A percentile compares a stretch with the other conserved stretches of the same genome.
Conservation (phyloP, 1,284 basidiomycete genomes). For the Cutaneotrichosporon mucoides region DNA sequence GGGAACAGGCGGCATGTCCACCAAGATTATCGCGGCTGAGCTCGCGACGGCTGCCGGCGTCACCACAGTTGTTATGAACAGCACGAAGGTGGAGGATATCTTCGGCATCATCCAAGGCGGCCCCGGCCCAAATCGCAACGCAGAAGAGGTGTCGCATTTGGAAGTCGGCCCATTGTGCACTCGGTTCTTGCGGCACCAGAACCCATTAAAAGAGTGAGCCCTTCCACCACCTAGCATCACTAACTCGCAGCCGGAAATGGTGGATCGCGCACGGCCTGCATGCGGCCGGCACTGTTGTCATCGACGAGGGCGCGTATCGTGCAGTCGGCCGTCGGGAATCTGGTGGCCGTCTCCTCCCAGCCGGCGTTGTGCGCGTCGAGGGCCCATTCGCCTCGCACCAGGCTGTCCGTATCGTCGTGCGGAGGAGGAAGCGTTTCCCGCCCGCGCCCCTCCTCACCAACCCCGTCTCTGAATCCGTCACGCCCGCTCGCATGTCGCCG, state of each 20-base stretch:
- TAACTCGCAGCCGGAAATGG: constrained; percentile 62
- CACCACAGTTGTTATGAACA: constrained; percentile 85
- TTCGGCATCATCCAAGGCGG: constrained; percentile 68
- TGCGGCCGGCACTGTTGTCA: constrained; percentile 76
- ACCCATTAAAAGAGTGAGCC: constrained; percentile 66
- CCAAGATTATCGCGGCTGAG: constrained; percentile 96
- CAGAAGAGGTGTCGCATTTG: constrained; percentile 24
- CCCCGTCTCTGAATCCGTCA: constrained; percentile 26
- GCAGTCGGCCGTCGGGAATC: constrained; percentile 79
- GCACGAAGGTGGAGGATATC: constrained; percentile 72
- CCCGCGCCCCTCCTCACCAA: constrained; percentile 35
- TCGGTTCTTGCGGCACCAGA: constrained; percentile 70
- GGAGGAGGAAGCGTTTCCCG: constrained; percentile 38
- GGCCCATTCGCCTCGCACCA: constrained; percentile 92
- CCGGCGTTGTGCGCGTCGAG: constrained; percentile 79
- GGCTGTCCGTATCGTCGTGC: constrained; percentile 79
- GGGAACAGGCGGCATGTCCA: constrained; percentile 98
- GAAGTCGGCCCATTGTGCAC: constrained; percentile 63
- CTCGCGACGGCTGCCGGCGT: constrained; percentile 94
- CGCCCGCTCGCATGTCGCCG: constrained; percentile 15
- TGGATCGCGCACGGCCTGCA: constrained; percentile 93
- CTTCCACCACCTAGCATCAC: no score
- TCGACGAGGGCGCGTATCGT: constrained; percentile 77
- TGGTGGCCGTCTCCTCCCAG: constrained; percentile 84
- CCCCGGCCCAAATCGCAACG: constrained; percentile 33